Evolutionary conservation across 495 filamentous ascomycete species (phyloP).

Genomic region (Tuber brumale): DNA sequence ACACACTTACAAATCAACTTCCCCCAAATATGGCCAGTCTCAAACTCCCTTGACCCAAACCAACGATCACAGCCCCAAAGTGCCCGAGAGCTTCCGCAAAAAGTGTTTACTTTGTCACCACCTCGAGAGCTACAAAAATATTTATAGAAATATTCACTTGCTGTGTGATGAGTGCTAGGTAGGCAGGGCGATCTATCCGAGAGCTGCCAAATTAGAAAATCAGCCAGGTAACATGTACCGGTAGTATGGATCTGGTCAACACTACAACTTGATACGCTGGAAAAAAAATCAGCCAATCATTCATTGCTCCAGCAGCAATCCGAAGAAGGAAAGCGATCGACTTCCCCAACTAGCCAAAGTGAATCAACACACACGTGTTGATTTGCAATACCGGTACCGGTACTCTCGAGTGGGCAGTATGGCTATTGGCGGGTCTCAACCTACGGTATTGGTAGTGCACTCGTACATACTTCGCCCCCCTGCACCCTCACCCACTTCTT

Average conservation of each 20-base stretch:
- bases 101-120: neutral
- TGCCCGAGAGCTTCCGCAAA: neutral
- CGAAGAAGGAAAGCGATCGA: neutral
- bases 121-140: neutral
- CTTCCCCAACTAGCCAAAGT: neutral
- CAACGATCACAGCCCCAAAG: neutral
- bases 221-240: too few relatives aligned
- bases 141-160: neutral
- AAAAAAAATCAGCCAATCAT: neutral
- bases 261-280: neutral
- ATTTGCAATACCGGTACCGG: neutral
- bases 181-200: neutral
- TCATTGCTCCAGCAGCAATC: neutral
- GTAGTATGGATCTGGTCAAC: too few relatives aligned
- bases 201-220: neutral
- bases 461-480: too few relatives aligned
- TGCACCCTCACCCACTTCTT: neutral
- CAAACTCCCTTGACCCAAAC: neutral
- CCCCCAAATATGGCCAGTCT: too few relatives aligned
- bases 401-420: neutral
- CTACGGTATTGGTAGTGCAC: neutral
- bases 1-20: too few relatives aligned
- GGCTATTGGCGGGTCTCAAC: neutral
- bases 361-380: neutral
- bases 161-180: neutral